Base-by-base conservation (phyloP, 305 asterid genomes). In the Solanum hybrid region DNA sequence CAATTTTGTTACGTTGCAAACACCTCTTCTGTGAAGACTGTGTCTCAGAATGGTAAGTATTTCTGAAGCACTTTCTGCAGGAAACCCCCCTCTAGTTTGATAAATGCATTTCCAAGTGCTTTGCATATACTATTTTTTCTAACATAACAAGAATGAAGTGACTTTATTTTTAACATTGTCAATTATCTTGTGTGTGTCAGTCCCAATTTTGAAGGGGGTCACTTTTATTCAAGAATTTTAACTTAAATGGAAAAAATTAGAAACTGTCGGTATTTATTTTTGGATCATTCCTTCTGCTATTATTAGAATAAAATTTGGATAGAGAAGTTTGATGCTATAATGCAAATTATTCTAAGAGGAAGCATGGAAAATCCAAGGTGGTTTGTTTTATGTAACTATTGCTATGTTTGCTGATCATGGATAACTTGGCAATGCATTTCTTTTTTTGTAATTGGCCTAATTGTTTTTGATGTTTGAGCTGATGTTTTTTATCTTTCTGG, bases 1-100 rank as follows among this genome's bases (percentile, higher is more conserved):
- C 95, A 27, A 91, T 92, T 88, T 79, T 93, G 78, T 86, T 93
- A 91, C 88, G 90, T 24, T 93, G 95, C 36, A 92, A 92, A 82
- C 95, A 93, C 89, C 91, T 93, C 68, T 93, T 92, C 89, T 93
- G 95, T 20, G 94, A 91, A 91, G 95, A 92, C 76, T 93, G 95
- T 72, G 93, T 92, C 36, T 92, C 95, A 31, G 93, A 93, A 89
- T 93, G 95, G 95, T 91, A 88, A 81, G 89, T 81, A 31, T 84
- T 3, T 84, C 32, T 85, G 45, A 57, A 85, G 78, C 32, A 85
- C 45, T 85, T 20, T 24, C 36, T 32, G 24, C 37, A 41, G 37
- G 6, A 82, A 82, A 41, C 34, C 72, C 24, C 73, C 87, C 72
- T 41, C 61, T 82, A 13, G 45, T 20, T 84, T 33, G 73, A 32